phyloP scores from a whole-genome alignment of 768 basidiomycete species.

The Lentinus brumalis region DNA sequence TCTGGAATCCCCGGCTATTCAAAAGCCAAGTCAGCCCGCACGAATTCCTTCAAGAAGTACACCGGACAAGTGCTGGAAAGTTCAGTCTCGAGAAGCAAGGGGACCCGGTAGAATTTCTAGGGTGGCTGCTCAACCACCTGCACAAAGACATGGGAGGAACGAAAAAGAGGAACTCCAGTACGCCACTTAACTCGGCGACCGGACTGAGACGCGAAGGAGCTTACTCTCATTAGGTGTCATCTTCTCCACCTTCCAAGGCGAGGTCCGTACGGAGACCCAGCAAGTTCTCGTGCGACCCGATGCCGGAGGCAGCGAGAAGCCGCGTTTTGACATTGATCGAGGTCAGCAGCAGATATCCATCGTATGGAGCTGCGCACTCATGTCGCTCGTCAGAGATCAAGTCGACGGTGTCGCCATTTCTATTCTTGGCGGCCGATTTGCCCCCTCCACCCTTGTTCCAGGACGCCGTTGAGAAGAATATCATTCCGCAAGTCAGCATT shows the following conservation, averaged over 20 bases:
- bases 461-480: slow-evolving; percentile 95
- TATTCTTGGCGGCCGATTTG: slow-evolving; percentile 94
- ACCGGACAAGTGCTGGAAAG: slow-evolving; percentile 83
- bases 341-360: slow-evolving; percentile 49
- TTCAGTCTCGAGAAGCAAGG: slow-evolving; percentile 94
- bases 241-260: slow-evolving; percentile 92
- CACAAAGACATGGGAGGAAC: slow-evolving; percentile 94
- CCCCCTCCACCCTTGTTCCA: slow-evolving; percentile 98
- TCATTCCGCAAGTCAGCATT: slow-evolving; percentile 96
- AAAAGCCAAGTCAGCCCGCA: slow-evolving; percentile 99
- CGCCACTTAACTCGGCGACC: slow-evolving; percentile 33
- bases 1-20: slow-evolving; percentile 97
- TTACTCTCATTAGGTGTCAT: slow-evolving; percentile 65
- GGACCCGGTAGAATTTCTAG: slow-evolving; percentile 93
- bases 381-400: slow-evolving; percentile 69
- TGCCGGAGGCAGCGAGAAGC: slow-evolving; percentile 73
- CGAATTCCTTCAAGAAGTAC: slow-evolving; percentile 97
- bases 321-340: slow-evolving; percentile 92
- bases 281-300: slow-evolving; percentile 86
- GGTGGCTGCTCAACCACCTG: slow-evolving; percentile 92
- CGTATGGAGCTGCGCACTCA: slow-evolving; percentile 13
- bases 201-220: slow-evolving; percentile 20
- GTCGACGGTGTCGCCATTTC: slow-evolving; percentile 82
- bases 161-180: slow-evolving; percentile 90
- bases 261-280: slow-evolving; percentile 90